Evolutionary conservation across 163 green algal species (phyloP), one percentile per base, ranked within the genome.

Genomic region (Chlamydomonas reinhardtii): DNA sequence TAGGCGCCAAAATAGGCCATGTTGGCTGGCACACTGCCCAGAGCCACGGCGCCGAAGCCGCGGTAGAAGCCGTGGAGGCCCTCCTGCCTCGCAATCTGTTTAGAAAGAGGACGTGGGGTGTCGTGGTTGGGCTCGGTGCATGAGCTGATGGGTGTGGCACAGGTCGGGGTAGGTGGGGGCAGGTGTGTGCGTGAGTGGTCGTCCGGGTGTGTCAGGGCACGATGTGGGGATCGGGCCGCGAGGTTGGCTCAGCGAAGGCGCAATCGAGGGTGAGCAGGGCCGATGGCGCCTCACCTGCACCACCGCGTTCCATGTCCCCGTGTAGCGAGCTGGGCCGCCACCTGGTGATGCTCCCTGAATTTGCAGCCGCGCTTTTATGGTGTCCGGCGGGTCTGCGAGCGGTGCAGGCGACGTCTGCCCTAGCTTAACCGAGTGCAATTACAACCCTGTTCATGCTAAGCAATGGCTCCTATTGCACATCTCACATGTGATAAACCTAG

Each of bases 1-100:
- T 98, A 98, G 39, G 91, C 94, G 4, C 90, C 88, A 89, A 97
- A 98, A 87, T 98, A 98, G 9, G 91, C 91, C 24, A 90, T 61
- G 76, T 95, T 94, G 16, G 76, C 93, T 1, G 93, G 93, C 34
- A 94, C 75, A 27, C 89, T 90, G 62, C 93, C 93, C n/a, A 92
- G 48, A 43, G 96, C 64, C 19, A 97, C 94, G 9, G 92, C 92
- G 1, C 91, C 91, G 88, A 98, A 97, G 48, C 96, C 96, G 29
- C 92, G 79, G 85, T 97, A 98, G n/a, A 98, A 95, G 32, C 85
- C 90, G 16, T 14, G 25, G 11, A 89, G 37, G 27, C 89, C 85
- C n/a, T 89, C 85, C 31, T 74, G 35, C 17, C 61, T 54, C 8
- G 66, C 32, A 3, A 90, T 66, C 85, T 90, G 82, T 59, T 65